Base-by-base conservation (phyloP, 192 early-diverging fungal species). In the Chytriomyces confervae region DNA sequence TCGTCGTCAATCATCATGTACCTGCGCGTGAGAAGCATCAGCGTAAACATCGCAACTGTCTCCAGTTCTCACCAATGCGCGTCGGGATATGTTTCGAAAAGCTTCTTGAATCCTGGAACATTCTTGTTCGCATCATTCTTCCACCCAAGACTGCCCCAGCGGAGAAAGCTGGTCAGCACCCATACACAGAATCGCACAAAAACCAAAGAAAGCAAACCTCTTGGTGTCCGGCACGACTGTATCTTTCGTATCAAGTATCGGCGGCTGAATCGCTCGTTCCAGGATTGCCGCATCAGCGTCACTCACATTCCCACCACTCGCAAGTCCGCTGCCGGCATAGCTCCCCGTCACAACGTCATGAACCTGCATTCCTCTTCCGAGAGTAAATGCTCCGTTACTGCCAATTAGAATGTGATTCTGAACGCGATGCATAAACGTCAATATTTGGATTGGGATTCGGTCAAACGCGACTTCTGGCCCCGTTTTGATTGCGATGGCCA, bases 1-100 rank as follows among this genome's bases (percentile, higher is more conserved):
- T 90, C 89, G 79, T 90, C 89, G 79, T 90, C 88, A 46, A 89
- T 79, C 89, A 90, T 90, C 50, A 90, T 45, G 75, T 77, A 90
- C 36, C 36, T 36, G 36, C 36, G 36, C 61, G 24, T 36, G 36
- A 36, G 36, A 36, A 36, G 36, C 36, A 36, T 36, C 36, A 36
- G 36, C 36, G 36, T 4, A 67, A 36, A 36, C 36, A 36, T 36
- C 36, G 36, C 36, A 36, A 36, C 36, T 36, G 0, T 0, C 36
- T 36, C 36, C 36, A 36, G 24, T 4, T 36, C 36, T 36, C 36
- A 36, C 89, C 89, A 90, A 24, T 88, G 78, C 27, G 88, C 88
- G 69, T 90, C 73, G 7, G 89, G 88, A 62, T 79, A 89, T 10
- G 74, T 71, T 13, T 75, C 67, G 69, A 80, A 89, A 18, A 90